Evolutionary conservation across 1,284 basidiomycete genomes (phyloP).

Genomic region (Cutaneotrichosporon dermatis): DNA sequence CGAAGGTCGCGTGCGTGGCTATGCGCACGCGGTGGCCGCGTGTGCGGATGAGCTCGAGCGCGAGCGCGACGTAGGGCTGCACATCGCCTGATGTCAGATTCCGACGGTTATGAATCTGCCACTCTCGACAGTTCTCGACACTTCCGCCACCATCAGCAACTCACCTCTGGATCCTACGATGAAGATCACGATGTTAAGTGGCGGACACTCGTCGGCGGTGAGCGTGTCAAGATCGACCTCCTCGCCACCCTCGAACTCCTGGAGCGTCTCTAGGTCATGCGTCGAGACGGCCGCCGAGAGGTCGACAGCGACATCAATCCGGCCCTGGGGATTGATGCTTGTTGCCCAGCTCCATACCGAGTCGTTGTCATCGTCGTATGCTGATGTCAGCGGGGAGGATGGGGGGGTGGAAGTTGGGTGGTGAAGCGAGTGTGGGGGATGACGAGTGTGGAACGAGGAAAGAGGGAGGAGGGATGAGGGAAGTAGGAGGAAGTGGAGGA

Average conservation of each 20-base stretch:
- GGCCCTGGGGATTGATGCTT: background rate
- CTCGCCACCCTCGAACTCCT: background rate
- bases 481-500: background rate
- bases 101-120: no score
- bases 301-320: conserved; percentile 4
- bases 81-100: conserved; percentile 56
- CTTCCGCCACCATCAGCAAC: conserved; percentile 12
- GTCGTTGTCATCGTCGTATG: background rate
- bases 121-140: no score
- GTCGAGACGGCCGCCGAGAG: background rate
- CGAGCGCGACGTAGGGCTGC: conserved; percentile 65
- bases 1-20: conserved; percentile 63
- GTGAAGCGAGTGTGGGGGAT: no score
- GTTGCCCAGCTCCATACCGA: background rate
- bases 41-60: conserved; percentile 54
- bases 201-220: conserved; percentile 32
- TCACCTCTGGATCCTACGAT: conserved; percentile 61
- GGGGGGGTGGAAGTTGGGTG: background rate
- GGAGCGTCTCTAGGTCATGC: no score
- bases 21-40: conserved; percentile 61
- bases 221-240: background rate
- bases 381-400: background rate
- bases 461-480: no score
- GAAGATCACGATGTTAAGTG: conserved; percentile 62
- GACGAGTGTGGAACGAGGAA: no score